Base-by-base conservation (phyloP, 805 yeast genomes). In the Kluyveromyces dobzhanskii region DNA sequence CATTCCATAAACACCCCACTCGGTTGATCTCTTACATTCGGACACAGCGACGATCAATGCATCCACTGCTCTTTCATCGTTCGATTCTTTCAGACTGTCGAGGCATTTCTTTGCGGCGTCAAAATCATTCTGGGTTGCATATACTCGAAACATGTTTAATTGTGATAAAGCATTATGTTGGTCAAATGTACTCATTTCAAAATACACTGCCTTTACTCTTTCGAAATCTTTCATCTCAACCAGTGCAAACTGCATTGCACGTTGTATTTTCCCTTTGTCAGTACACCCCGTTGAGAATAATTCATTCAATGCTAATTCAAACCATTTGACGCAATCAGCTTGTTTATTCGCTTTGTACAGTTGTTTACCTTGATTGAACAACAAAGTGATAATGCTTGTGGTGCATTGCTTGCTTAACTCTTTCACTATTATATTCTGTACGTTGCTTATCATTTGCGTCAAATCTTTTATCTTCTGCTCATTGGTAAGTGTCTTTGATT, bases 291-390 rank as follows among this genome's bases (percentile, higher is more conserved):
- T 44, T 14, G 49, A 46, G 4, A 60, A 33, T 4, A 58, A 25
- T n/a, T 52, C 41, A 14, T 45, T 52, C 9, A 61, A 43, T 4
- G 59, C 50, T 1, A 57, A 33, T 4, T 51, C 40, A 33, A 54
- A 56, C 54, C 59, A 61, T 2, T 43, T 47, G 10, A 54, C 43
- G 5, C 59, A 46, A 16, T 54, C 52, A 1, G 26, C 18, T 29
- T 31, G 46, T 2, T 51, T 40, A 6, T 45, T 48, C 8, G 32
- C 38, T 44, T 56, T 67, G 21, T 51, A 54, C 13, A 49, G 44
- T 13, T 48, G 44, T 29, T 65, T 65, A 0, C 66, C 70, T 14
- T 47, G 39, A 35, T 65, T 67, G 70, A 71, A 69, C 14, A 69
- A 41, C 19, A 68, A 40, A 1, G 70, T 57, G 0, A 63, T 51